These are phyloP conservation scores for Penicillium sclerotiorum DNA, from an alignment of 2,329 filamentous ascomycete genomes.

Conservation along the genomic window DNA sequence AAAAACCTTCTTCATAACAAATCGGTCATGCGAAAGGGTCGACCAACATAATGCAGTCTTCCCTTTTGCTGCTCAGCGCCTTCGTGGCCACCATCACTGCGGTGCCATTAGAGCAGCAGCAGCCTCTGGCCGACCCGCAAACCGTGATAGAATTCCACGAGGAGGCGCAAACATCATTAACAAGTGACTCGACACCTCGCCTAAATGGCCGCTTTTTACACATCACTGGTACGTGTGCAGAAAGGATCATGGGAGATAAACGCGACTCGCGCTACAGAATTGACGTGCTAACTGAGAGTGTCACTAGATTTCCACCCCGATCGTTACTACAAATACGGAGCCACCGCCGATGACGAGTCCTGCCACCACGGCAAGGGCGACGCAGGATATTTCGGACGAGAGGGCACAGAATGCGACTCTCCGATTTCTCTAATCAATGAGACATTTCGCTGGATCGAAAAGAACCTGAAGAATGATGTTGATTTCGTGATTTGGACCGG, in stretches of 20 bases:
- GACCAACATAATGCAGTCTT: constrained; percentile 20
- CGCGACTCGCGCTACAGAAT: not conserved
- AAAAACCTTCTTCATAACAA: not conserved
- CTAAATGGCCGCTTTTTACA: constrained; percentile 41
- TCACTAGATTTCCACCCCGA: constrained; percentile 88
- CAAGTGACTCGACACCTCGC: constrained; percentile 12
- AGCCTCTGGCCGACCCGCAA: constrained; percentile 15
- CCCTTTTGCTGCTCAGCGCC: constrained; percentile 16
- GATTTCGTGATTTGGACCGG: constrained; percentile 95
- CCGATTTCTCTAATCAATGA: constrained; percentile 79
- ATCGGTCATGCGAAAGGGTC: not conserved
- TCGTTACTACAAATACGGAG: constrained; percentile 77
- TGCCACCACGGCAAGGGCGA: constrained; percentile 80
- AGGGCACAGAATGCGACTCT: constrained; percentile 86
- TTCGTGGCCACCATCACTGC: too few species aligned
- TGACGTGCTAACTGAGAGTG: not conserved
- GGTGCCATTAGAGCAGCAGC: constrained; percentile 17
- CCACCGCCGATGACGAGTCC: constrained; percentile 66
- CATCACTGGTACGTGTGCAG: constrained; percentile 38
- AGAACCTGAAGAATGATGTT: constrained; percentile 73
- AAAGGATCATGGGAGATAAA: too few species aligned
- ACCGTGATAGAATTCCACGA: constrained; percentile 1
- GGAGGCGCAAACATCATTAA: not conserved
- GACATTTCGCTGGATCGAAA: constrained; percentile 85
- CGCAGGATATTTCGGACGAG: constrained; percentile 80